phyloP scores from a whole-genome alignment of 148 eudicot species.

The Cornus florida region DNA sequence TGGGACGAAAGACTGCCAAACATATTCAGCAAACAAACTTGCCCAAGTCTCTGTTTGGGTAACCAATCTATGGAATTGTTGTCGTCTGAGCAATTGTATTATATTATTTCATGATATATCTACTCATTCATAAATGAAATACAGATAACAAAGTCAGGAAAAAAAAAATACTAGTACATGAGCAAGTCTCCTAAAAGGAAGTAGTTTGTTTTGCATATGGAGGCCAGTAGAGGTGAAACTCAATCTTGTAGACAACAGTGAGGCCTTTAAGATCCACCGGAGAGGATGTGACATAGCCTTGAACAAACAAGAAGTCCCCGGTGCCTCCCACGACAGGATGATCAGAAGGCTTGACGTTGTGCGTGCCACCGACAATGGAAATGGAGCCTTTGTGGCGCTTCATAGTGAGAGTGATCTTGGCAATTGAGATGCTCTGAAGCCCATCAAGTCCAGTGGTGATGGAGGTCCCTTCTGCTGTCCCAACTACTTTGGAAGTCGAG shows the following conservation, averaged over 20 bases:
- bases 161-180: too few relatives aligned
- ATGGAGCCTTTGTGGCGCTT: slow-evolving; percentile 40
- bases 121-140: background rate
- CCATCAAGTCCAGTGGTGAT: slow-evolving; percentile 41
- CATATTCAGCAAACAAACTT: too few relatives aligned
- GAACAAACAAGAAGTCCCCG: slow-evolving; percentile 49
- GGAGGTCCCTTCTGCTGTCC: slow-evolving; percentile 30
- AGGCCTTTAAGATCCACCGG: slow-evolving; percentile 26
- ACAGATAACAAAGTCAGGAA: background rate
- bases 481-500: slow-evolving; percentile 12
- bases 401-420: slow-evolving; percentile 29
- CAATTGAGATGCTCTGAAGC: slow-evolving; percentile 28
- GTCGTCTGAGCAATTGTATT: too few relatives aligned
- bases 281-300: slow-evolving; percentile 41
- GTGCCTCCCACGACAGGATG: slow-evolving; percentile 51
- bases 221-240: slow-evolving; percentile 55
- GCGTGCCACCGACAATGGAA: slow-evolving; percentile 40
- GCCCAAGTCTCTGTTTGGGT: too few relatives aligned
- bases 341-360: slow-evolving; percentile 32
- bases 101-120: background rate
- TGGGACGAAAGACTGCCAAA: too few relatives aligned
- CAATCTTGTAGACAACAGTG: slow-evolving; percentile 38
- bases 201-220: slow-evolving; percentile 41
- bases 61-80: too few relatives aligned
- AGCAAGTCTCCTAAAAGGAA: background rate